A percentile compares a stretch with the other conserved stretches of the same genome.
phyloP scores from a whole-genome alignment of 305 asterid species.

The Fraxinus floribunda region DNA sequence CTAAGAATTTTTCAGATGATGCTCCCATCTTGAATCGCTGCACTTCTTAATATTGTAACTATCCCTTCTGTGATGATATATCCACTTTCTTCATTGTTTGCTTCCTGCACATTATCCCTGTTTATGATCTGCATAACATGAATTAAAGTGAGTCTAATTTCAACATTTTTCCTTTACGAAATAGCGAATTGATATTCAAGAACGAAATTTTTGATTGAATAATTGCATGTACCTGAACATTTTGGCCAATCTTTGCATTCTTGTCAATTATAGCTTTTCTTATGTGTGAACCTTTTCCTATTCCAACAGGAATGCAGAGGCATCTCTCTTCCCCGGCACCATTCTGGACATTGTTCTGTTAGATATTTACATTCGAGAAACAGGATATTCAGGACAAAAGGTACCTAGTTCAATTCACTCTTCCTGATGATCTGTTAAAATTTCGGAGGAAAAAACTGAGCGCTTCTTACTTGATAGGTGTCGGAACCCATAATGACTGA shows the following conservation, averaged over 20 bases:
- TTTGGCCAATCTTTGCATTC: slow-evolving; percentile 74
- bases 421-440: neutral
- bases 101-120: slow-evolving; percentile 66
- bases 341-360: slow-evolving; percentile 33
- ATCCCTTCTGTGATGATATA: slow-evolving; percentile 61
- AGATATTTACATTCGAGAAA: neutral
- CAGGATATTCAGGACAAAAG: neutral
- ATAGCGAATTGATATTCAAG: neutral
- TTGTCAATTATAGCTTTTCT: slow-evolving; percentile 70
- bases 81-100: slow-evolving; percentile 59
- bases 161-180: neutral
- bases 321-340: slow-evolving; percentile 30
- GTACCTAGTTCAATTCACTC: neutral
- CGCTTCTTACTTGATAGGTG: slow-evolving; percentile 51
- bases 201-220: neutral
- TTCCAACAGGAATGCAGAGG: slow-evolving; percentile 52
- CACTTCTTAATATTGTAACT: slow-evolving; percentile 54
- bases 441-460: neutral
- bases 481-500: slow-evolving; percentile 78
- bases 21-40: slow-evolving; percentile 65
- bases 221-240: slow-evolving; percentile 51
- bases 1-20: slow-evolving; percentile 34
- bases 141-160: neutral
- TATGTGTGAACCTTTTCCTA: slow-evolving; percentile 65
- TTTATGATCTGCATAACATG: slow-evolving; percentile 60